A percentile compares a stretch with the other conserved stretches of the same genome.
These are phyloP conservation scores for Aspergillus pseudoviridinutans DNA, from an alignment of 2,329 filamentous ascomycete species.

Conservation along the genomic window DNA sequence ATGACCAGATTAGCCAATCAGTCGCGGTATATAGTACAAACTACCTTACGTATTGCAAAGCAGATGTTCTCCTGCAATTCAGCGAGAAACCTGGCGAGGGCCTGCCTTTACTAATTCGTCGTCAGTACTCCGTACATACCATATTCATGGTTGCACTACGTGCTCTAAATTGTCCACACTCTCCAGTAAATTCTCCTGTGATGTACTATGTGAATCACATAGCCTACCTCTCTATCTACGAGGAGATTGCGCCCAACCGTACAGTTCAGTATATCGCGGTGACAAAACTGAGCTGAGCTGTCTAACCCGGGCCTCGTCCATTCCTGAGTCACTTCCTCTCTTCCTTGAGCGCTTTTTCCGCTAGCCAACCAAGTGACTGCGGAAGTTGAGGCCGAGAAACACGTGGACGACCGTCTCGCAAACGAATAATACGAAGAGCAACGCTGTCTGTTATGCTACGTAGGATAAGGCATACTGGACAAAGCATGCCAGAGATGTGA, in stretches of 20 bases:
- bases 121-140: not conserved
- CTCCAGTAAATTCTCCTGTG: not conserved
- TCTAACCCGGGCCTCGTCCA: not conserved
- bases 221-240: not conserved
- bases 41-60: not conserved
- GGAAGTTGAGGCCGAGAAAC: not conserved
- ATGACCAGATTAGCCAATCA: not conserved
- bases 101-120: not conserved
- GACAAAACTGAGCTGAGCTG: not conserved
- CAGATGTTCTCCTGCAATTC: not conserved
- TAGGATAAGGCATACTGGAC: not conserved
- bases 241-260: not conserved
- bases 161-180: not conserved
- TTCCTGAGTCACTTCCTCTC: not conserved
- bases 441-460: not conserved
- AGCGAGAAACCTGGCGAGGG: no score
- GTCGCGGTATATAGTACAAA: not conserved
- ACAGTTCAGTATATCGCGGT: not conserved
- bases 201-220: not conserved
- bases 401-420: not conserved
- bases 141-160: not conserved
- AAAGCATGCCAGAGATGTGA: not conserved
- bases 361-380: not conserved
- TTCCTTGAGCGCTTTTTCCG: not conserved
- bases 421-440: not conserved